phyloP scores from a whole-genome alignment of 805 yeast species.

The Teunomyces atbi region DNA sequence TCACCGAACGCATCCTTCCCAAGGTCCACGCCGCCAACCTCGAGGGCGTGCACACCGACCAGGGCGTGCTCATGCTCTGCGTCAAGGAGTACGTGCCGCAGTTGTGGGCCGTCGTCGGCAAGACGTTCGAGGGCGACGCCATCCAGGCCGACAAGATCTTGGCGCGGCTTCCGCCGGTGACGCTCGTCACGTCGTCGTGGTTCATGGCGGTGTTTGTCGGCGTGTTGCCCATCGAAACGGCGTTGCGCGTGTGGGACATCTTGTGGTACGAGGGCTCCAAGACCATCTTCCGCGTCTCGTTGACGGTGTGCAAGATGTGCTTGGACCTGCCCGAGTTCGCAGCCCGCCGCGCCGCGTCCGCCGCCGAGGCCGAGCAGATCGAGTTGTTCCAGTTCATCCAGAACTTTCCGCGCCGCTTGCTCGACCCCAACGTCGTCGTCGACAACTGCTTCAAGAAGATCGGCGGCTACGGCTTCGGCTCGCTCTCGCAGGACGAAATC shows the following conservation, averaged over 20 bases:
- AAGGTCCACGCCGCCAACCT: constrained; percentile 87
- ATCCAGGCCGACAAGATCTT: constrained; percentile 53
- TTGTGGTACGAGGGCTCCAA: constrained; percentile 90
- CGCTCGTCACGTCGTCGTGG: constrained; percentile 95
- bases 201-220: constrained; percentile 97
- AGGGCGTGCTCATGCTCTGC: constrained; percentile 89
- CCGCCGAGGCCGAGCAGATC: constrained; percentile 39
- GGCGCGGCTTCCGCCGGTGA: constrained; percentile 80
- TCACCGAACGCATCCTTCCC: constrained; percentile 81
- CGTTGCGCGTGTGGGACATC: constrained; percentile 91
- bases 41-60: constrained; percentile 94
- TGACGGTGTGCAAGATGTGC: constrained; percentile 74
- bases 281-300: constrained; percentile 75
- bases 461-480: constrained; percentile 63
- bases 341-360: constrained; percentile 12
- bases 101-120: constrained; percentile 60
- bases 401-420: constrained; percentile 66
- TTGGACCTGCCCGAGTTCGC: constrained; percentile 59
- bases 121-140: constrained; percentile 37
- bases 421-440: constrained; percentile 68
- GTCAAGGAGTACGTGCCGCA: constrained; percentile 80
- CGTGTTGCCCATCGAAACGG: constrained; percentile 82
- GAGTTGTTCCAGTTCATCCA: constrained; percentile 81
- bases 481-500: constrained; percentile 79
- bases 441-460: constrained; percentile 74